Percentiles rank a stretch among this genome's conserved stretches.
Conservation (phyloP, 208 protist genomes). For the Naegleria fowleri region DNA sequence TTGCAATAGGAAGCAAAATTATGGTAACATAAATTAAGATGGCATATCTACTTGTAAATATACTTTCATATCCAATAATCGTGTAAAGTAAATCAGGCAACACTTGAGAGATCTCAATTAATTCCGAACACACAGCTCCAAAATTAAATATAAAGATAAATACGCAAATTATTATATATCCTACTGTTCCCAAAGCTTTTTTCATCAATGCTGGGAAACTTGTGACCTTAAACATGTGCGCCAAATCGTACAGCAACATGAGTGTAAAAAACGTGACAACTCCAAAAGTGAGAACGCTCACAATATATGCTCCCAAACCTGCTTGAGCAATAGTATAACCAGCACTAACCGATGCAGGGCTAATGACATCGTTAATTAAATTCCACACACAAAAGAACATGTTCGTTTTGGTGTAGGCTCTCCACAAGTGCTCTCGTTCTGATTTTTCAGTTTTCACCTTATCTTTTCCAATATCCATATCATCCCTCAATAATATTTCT, state of each 20-base stretch:
- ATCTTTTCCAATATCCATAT: neutral
- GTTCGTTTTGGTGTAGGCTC: neutral
- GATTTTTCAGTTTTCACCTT: neutral
- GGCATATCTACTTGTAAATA: neutral
- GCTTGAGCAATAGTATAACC: neutral
- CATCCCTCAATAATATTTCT: neutral
- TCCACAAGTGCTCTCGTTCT: neutral
- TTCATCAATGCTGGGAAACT: neutral
- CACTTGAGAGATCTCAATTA: neutral
- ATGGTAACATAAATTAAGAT: conserved; percentile 10
- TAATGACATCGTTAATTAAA: conserved; percentile 12
- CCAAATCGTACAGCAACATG: neutral
- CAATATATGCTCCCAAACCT: neutral
- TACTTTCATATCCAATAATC: neutral
- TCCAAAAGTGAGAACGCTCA: neutral
- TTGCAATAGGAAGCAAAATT: conserved; percentile 4
- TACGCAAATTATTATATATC: neutral
- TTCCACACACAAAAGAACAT: neutral
- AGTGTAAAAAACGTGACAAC: neutral
- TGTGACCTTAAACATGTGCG: neutral
- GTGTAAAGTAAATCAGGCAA: neutral
- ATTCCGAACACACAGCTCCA: neutral
- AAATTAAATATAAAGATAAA: conserved; percentile 19
- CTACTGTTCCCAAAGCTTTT: conserved; percentile 8
- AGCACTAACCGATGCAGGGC: neutral